Evolutionary conservation across 805 yeast species (phyloP), one percentile per base, ranked within the genome.

Genomic region (Candida silvicultrix): DNA sequence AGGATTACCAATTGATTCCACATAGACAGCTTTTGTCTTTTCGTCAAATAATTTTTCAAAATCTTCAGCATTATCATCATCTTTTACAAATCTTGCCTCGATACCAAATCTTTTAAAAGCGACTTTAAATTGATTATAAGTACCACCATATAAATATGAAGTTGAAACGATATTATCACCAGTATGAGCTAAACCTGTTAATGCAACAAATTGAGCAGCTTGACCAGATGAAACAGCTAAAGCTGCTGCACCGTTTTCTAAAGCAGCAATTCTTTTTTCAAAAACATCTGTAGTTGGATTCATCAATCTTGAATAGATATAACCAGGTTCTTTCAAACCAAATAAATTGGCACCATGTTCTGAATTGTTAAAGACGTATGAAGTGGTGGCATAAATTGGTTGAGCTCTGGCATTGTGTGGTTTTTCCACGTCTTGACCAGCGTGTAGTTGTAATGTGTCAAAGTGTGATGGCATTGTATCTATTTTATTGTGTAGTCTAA

Each of bases 151-250:
- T 51, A 92, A 73, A 72, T 64, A 88, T 7, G 95, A 78, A 21
- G 97, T 83, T 28, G 96, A 83, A 45, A 92, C 79, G 55, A 92
- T 78, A 70, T 94, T 94, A 63, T 89, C 96, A 57, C 98, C 98
- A 46, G 79, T 66, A 55, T 85, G 89, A 35, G 96, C 95, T 56
- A 89, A 74, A 46, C 88, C 88, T 32, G 86, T 75, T 63, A 89
- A 73, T 19, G 97, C 95, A 48, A 85, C 63, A 54, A 89, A 80
- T 66, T 90, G 97, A 23, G 98, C 97, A 45, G 97, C 92, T 70
- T 90, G 97, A 51, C 99, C 99, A n/a, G 97, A 89, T 20, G 95
- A 67, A 22, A 85, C 83, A 7, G 96, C 95, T 46, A 92, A 69
- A 4, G 96, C 98, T 49, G 85, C 95, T 43, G 81, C 83, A 61